A percentile compares a stretch with the other conserved stretches of the same genome.
Conservation (phyloP, 148 eudicot genomes). For the Chenopodium album region DNA sequence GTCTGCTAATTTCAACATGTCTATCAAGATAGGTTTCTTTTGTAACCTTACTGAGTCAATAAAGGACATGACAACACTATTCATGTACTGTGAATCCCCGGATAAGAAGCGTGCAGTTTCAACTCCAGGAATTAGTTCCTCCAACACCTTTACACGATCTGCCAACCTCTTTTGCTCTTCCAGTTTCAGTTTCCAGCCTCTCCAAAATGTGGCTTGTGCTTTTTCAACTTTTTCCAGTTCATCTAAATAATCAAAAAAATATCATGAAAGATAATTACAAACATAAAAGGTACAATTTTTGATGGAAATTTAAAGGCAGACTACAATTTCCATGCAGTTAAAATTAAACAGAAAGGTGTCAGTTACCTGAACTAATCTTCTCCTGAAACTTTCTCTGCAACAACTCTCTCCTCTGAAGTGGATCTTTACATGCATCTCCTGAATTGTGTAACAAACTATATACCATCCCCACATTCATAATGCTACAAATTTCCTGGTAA, state of each 20-base stretch:
- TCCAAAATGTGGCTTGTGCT: slow-evolving; percentile 93
- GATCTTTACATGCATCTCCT: slow-evolving; percentile 52
- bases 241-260: slow-evolving; percentile 43
- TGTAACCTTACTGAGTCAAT: slow-evolving; percentile 73
- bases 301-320: background rate
- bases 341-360: background rate
- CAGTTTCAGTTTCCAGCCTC: slow-evolving; percentile 87
- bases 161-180: slow-evolving; percentile 83
- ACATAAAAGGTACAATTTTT: background rate
- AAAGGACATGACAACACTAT: slow-evolving; percentile 56
- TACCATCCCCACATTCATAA: slow-evolving; percentile 93
- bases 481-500: slow-evolving; percentile 75
- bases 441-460: slow-evolving; percentile 81
- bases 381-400: slow-evolving; percentile 62
- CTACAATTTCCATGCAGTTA: background rate
- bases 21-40: slow-evolving; percentile 78
- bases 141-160: slow-evolving; percentile 77
- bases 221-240: slow-evolving; percentile 64
- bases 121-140: slow-evolving; percentile 91
- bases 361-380: slow-evolving; percentile 74
- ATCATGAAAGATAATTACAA: slow-evolving; percentile 15
- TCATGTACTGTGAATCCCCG: slow-evolving; percentile 66
- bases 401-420: slow-evolving; percentile 76
- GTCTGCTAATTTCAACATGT: slow-evolving; percentile 56
- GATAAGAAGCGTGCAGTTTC: slow-evolving; percentile 75